Evolutionary conservation across 768 basidiomycete genomes (phyloP), one percentile per base, ranked within the genome.

Genomic region (Trametes villosa): DNA sequence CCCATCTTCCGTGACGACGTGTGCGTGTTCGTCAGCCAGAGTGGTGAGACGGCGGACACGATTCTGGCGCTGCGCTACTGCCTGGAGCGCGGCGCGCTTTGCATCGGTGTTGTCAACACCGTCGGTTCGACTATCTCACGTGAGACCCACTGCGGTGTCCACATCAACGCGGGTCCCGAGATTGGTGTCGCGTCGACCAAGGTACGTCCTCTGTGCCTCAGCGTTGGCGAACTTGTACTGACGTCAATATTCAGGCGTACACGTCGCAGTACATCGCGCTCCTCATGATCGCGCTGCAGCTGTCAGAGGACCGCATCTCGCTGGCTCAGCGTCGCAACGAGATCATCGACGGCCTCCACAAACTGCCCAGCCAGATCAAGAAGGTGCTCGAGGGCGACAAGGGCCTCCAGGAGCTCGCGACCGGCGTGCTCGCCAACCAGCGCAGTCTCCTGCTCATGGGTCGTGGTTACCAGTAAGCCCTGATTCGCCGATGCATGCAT

Each of bases 1-100:
- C 97, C 97, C 9, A 98, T 99, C 76, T 99, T 98, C 90, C 84
- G 97, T 70, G 97, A 99, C 74, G 97, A 99, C 68, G 89, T 98
- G 60, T 95, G 94, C 69, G 83, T 98, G 66, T 97, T 98, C 79
- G 81, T 99, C 65, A 94, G 92, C 64, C 97, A 99, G 77, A 96
- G 94, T 66, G 97, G 97, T 60, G 97, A 98, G 81, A 99, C 97
- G 0, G 97, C 97, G 38, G 97, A 99, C 73, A 98, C 94, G 27
- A 96, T 99, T 76, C 79, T 99, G 65, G 94, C 96, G 26, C 78
- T 99, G 79, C 87, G 92, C 60, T 99, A 99, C 80, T 98, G 96
- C 76, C 75, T 97, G 70, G 97, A 99, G 74, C 85, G 97, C 60
- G 97, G 97, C 45, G 96, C 97, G 9, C 86, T 99, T 44, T 96